Percentiles rank a stretch among this genome's conserved stretches.
Conservation (phyloP, 2,329 filamentous ascomycete species). For the Ophiocordyceps robertsii region DNA sequence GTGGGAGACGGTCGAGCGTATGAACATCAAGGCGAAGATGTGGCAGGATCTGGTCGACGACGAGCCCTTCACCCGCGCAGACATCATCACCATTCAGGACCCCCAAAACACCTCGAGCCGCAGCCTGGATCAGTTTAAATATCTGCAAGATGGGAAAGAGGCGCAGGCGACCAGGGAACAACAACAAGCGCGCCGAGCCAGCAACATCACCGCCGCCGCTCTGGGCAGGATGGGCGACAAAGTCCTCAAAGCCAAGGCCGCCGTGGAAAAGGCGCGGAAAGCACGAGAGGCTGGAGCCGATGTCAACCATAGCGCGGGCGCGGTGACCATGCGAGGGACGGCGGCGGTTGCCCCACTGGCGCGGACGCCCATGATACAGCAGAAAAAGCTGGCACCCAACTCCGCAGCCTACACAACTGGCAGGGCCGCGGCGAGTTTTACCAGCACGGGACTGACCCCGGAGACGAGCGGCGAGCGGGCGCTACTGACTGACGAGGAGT, state of each 20-base stretch:
- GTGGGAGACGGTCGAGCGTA: slow-evolving; percentile 85
- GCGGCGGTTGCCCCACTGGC: slow-evolving; percentile 8
- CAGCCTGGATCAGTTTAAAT: slow-evolving; percentile 80
- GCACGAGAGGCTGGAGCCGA: slow-evolving; percentile 51
- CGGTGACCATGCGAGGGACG: slow-evolving; percentile 21
- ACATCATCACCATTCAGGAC: slow-evolving; percentile 94
- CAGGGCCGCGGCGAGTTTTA: slow-evolving; percentile 84
- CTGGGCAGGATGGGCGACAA: slow-evolving; percentile 69
- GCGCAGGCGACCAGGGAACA: slow-evolving; percentile 57
- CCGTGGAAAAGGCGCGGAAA: slow-evolving; percentile 77
- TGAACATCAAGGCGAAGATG: slow-evolving; percentile 95
- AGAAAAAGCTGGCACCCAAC: slow-evolving; percentile 60
- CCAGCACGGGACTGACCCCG: slow-evolving; percentile 83
- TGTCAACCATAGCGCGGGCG: slow-evolving; percentile 38
- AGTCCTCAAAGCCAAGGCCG: slow-evolving; percentile 81
- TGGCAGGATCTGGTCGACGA: slow-evolving; percentile 88
- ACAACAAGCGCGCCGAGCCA: slow-evolving; percentile 49
- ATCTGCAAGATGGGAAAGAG: slow-evolving; percentile 67
- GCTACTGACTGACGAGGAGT: slow-evolving; percentile 83
- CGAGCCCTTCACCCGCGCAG: slow-evolving; percentile 70
- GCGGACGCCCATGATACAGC: slow-evolving; percentile 29
- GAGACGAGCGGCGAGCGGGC: slow-evolving; percentile 82
- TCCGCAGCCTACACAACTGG: slow-evolving; percentile 85
- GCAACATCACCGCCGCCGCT: slow-evolving; percentile 65
- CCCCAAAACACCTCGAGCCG: slow-evolving; percentile 77